phyloP scores from a whole-genome alignment of 257 asterid genomes.

The Osmanthus fragrans region DNA sequence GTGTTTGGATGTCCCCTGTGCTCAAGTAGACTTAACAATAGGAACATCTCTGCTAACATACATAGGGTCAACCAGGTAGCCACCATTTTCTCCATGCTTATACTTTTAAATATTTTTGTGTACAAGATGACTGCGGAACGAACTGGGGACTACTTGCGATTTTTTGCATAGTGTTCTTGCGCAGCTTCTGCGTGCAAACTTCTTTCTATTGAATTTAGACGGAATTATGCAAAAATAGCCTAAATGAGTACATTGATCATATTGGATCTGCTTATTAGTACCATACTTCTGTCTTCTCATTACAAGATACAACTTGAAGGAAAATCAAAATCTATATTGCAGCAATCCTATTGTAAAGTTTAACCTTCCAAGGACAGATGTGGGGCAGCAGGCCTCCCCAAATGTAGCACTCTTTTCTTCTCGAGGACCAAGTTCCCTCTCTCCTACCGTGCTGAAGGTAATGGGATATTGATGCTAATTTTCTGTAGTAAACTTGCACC shows the following conservation, averaged over 20 bases:
- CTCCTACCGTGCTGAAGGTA: conserved; percentile 40
- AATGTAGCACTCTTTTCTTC: conserved; percentile 43
- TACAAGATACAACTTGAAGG: background rate
- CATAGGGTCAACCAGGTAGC: conserved; percentile 34
- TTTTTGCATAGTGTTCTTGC: too few species aligned
- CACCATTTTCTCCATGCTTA: background rate
- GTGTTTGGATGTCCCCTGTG: conserved; percentile 40
- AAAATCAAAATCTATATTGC: conserved; percentile 6
- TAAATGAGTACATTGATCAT: background rate
- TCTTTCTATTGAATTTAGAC: background rate
- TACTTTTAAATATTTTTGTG: too few species aligned
- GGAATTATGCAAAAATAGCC: background rate
- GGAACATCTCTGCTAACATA: conserved; percentile 38
- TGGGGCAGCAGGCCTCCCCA: conserved; percentile 37
- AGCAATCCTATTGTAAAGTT: conserved; percentile 42
- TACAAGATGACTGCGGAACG: background rate
- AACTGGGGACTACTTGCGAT: background rate
- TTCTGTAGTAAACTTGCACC: background rate
- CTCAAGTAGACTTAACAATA: conserved; percentile 37
- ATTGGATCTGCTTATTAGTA: background rate
- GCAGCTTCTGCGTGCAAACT: background rate
- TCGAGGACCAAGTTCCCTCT: conserved; percentile 43
- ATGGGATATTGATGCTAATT: background rate
- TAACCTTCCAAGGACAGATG: conserved; percentile 33
- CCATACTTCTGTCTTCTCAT: background rate